Evolutionary conservation across 2,329 filamentous ascomycete species (phyloP).

Genomic region (Colletotrichum sp.): DNA sequence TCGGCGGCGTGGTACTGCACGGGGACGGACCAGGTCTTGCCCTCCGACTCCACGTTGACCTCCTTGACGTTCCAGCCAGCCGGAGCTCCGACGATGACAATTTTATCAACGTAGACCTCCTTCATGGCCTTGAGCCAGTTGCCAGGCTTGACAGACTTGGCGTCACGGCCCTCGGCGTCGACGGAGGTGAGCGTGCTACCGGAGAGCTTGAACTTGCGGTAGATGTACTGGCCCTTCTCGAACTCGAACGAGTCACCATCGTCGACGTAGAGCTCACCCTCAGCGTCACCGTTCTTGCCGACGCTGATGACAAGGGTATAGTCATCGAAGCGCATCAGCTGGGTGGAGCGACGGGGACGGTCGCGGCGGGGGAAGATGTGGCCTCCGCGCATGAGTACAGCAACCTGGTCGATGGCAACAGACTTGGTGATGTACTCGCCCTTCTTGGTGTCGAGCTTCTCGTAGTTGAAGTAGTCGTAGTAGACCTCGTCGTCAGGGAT

Average conservation of each 20-base stretch:
- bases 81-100: constrained; percentile 83
- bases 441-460: constrained; percentile 70
- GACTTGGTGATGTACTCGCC: constrained; percentile 73
- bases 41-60: constrained; percentile 59
- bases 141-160: constrained; percentile 63
- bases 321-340: constrained; percentile 92
- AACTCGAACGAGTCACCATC: constrained; percentile 94
- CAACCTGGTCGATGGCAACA: constrained; percentile 85
- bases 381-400: constrained; percentile 89
- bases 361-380: constrained; percentile 93
- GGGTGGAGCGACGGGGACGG: constrained; percentile 81
- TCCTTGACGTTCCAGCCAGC: constrained; percentile 70
- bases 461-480: constrained; percentile 94
- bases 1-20: constrained; percentile 63
- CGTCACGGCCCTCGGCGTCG: constrained; percentile 64
- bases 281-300: constrained; percentile 64
- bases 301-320: constrained; percentile 88
- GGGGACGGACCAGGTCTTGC: constrained; percentile 60
- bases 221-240: constrained; percentile 84
- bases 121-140: constrained; percentile 82
- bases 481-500: constrained; percentile 89
- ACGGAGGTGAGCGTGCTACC: constrained; percentile 68
- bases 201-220: constrained; percentile 77
- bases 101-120: constrained; percentile 79
- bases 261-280: constrained; percentile 87